Evolutionary conservation across 768 basidiomycete genomes (phyloP), one percentile per base, ranked within the genome.

Genomic region (Scleroderma bovista): DNA sequence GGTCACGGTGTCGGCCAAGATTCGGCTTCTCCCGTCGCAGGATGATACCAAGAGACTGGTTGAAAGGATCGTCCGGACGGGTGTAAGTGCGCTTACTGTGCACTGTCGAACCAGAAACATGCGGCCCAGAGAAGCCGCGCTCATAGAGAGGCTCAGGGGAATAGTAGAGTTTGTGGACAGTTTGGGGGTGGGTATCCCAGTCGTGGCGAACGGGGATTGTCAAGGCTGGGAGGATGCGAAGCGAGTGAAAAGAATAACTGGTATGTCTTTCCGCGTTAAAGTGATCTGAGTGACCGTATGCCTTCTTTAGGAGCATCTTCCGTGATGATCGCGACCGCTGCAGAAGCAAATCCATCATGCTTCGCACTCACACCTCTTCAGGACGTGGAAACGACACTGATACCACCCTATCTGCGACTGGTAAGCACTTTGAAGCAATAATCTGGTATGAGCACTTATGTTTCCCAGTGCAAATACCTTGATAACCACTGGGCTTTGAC

Each of bases 141-240:
- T 88, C 42, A 82, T 91, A 49, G 79, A 84, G 41, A 76, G 94
- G 46, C 66, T 99, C 61, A 71, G 74, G 43, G 92, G 93, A 59
- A 88, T 99, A 51, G 92, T 93, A 19, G 79, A 92, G 9, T 86
- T 88, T 59, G 93, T 95, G 6, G 78, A 81, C 50, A 70, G 73
- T 2, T 75, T 85, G 72, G 84, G 85, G 2, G 79, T 76, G 57
- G 86, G 82, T 0, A 78, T 96, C n/a, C 87, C 93, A 1, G 83
- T 99, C 31, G 77, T 94, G 22, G 89, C 90, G 69, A 99, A 99
- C 65, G 96, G 96, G 0, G 95, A 99, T 64, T 96, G 91, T 57
- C 65, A 76, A 15, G 84, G 83, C 3, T 86, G 78, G 70, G 78
- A 84, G 55, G 93, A 94, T 59, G 86, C 87, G 43, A 82, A 80